Conservation (phyloP, 2,329 filamentous ascomycete genomes). For the Monilinia laxa region DNA sequence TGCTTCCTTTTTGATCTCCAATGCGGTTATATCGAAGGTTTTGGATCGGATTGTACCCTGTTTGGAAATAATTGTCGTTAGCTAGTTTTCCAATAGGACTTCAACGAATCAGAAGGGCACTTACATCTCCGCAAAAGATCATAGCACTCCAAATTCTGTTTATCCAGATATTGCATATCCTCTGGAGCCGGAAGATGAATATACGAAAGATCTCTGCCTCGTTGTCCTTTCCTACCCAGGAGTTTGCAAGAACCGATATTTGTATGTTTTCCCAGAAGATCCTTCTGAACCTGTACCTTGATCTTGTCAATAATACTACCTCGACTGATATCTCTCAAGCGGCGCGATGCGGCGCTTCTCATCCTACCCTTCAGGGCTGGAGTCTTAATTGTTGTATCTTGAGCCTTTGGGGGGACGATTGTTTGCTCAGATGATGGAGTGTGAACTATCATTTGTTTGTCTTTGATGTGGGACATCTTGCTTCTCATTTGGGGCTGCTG, state of each 20-base stretch:
- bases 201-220: not conserved
- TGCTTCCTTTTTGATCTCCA: not conserved
- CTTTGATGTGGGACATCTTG: not conserved
- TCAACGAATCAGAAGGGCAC: not conserved
- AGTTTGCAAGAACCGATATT: too few relatives aligned
- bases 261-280: not conserved
- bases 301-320: not conserved
- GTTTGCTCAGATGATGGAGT: not conserved
- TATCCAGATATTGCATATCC: not conserved
- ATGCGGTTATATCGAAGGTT: not conserved
- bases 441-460: not conserved
- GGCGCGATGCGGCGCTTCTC: not conserved
- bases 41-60: not conserved
- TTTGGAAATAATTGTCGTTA: not conserved
- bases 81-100: not conserved
- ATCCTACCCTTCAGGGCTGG: too few relatives aligned
- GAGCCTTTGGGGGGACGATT: not conserved
- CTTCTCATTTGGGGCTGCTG: not conserved
- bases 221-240: not conserved
- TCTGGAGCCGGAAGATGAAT: not conserved
- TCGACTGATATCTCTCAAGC: fast-evolving
- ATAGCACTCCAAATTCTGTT: not conserved
- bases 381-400: not conserved
- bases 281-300: not conserved
- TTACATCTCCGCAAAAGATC: not conserved